Evolutionary conservation across 805 yeast species (phyloP), one percentile per base, ranked within the genome.

Genomic region (Yarrowia porcina): DNA sequence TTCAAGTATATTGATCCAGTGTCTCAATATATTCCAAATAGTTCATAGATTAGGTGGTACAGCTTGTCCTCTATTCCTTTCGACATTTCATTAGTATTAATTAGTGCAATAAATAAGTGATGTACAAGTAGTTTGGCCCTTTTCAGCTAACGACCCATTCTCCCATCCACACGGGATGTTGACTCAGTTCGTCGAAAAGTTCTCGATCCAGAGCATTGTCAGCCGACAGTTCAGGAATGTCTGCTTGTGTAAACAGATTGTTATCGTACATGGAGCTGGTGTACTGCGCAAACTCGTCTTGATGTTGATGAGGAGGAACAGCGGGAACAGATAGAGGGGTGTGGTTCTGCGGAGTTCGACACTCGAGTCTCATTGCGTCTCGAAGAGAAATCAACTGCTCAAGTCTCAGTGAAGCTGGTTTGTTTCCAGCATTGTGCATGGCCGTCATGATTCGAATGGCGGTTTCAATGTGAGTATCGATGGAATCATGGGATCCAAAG

Each of bases 351-450:
- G 60, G 33, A 17, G 45, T 30, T 39, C 49, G 36, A 20, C 39
- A 52, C 7, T 52, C 59, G 4, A 35, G 44, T 52, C 44, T 15
- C 61, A 68, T 65, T 2, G 68, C 27, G 17, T 63, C 17, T 18
- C 67, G 54, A 0, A 67, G 57, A 23, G 63, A 63, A 1, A 63
- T 10, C 18, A 67, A 49, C 41, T 68, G 70, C 2, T 47, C 59
- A n/a, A 60, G 60, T 12, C 70, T 49, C 12, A 50, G 38, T 9
- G 60, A 32, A 7, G 68, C 66, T 2, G 65, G 64, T 9, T 36
- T 44, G 49, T 68, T 68, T 9, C 69, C 69, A 2, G 63, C 54
- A 25, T 44, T n/a, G 23, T 63, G 65, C 38, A 66, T 64, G 25
- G 61, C 35, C 0, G 57, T 47, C 38, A 68, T 63, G 23, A 68